Conservation (phyloP, 2,329 filamentous ascomycete species). For the Sphaerostilbella broomeana region DNA sequence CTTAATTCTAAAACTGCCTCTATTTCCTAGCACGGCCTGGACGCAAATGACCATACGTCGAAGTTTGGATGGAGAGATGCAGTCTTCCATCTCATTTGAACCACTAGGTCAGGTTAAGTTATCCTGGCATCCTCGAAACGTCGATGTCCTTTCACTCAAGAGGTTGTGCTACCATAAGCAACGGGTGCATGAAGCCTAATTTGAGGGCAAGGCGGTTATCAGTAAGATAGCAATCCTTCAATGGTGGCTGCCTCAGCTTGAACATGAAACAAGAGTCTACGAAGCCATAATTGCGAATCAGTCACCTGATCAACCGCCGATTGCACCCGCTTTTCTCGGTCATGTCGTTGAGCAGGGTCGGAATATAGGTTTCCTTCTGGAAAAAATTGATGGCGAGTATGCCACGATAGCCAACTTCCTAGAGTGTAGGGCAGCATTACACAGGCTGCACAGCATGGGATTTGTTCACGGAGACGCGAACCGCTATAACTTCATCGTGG, state of each 20-base stretch:
- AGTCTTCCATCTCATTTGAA: slow-evolving; percentile 1
- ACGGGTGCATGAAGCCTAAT: slow-evolving; percentile 9
- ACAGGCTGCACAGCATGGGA: slow-evolving; percentile 13
- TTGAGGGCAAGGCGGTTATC: slow-evolving; percentile 1
- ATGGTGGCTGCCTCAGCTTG: slow-evolving; percentile 1
- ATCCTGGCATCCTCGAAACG: slow-evolving; percentile 7
- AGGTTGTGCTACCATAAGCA: neutral
- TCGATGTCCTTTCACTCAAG: slow-evolving; percentile 11
- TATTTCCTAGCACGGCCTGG: slow-evolving; percentile 6
- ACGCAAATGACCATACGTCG: neutral
- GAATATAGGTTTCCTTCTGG: slow-evolving; percentile 22
- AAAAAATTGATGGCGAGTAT: slow-evolving; percentile 17
- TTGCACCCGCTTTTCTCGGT: slow-evolving; percentile 24
- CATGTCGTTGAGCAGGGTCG: slow-evolving; percentile 24
- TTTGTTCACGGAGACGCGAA: slow-evolving; percentile 16
- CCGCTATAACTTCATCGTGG: slow-evolving; percentile 16
- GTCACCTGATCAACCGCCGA: neutral
- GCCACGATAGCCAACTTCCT: slow-evolving; percentile 17
- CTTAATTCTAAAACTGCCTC: slow-evolving; percentile 8
- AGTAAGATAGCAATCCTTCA: slow-evolving; percentile 9
- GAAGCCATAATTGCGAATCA: neutral
- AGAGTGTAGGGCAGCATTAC: slow-evolving; percentile 16
- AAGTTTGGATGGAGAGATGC: neutral
- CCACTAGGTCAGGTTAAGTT: slow-evolving; percentile 2
- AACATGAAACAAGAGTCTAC: slow-evolving; percentile 4